Evolutionary conservation across 1,139 yeast genomes (phyloP).

Genomic region (Taphrina wiesneri): DNA sequence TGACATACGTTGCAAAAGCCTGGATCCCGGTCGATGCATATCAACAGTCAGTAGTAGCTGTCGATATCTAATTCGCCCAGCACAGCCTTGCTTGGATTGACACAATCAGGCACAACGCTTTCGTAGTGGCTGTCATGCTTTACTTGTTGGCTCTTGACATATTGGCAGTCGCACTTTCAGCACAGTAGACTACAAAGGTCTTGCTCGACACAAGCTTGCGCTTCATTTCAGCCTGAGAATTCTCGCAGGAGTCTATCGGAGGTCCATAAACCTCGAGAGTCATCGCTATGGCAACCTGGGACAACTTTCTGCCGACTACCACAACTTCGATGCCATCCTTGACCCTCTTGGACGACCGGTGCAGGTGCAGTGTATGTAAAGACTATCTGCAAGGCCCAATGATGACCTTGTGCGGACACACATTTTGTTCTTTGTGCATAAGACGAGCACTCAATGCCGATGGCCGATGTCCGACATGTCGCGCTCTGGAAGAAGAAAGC

Average conservation of each 20-base stretch:
- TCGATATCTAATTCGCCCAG: too few relatives aligned
- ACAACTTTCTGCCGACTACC: conserved; percentile 1
- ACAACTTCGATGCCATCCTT: conserved; percentile 51
- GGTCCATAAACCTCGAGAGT: background rate
- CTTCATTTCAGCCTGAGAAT: too few relatives aligned
- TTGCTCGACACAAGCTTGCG: background rate
- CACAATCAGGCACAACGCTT: too few relatives aligned
- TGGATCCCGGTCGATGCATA: too few relatives aligned
- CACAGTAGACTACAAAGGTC: background rate
- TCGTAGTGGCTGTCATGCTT: too few relatives aligned
- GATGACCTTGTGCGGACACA: conserved; percentile 81
- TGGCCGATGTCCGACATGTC: conserved; percentile 77
- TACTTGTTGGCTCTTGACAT: too few relatives aligned
- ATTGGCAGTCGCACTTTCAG: background rate
- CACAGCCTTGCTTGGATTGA: too few relatives aligned
- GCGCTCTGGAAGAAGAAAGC: conserved; percentile 69
- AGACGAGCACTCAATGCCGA: conserved; percentile 64
- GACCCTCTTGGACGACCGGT: conserved; percentile 63
- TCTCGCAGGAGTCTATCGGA: background rate
- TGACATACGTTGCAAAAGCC: too few relatives aligned
- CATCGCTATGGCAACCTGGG: conserved; percentile 7
- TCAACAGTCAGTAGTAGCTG: too few relatives aligned
- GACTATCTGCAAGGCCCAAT: conserved; percentile 82
- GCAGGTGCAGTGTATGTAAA: conserved; percentile 89
- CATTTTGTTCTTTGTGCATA: conserved; percentile 88